Base-by-base conservation (phyloP, 495 filamentous ascomycete species). In the Penicillium pancosmium region DNA sequence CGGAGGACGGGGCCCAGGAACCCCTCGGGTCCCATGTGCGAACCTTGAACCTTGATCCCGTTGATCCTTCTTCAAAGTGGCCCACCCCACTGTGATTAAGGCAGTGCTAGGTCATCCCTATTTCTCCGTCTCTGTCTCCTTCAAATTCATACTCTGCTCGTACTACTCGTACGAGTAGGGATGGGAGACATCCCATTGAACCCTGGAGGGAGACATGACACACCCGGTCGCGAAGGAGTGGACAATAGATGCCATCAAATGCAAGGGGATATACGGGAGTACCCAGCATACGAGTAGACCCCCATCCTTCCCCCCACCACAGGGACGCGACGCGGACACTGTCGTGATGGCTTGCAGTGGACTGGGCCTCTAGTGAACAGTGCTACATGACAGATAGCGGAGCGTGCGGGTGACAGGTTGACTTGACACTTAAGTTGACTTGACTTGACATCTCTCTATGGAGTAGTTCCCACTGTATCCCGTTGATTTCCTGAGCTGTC, bases 351-450 rank as follows among this genome's bases (percentile, higher is more conserved):
- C 40, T 16, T 55, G 52, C 52, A 47, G 38, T 33, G 21, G 40
- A 36, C 25, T 19, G 31, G 10, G 41, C 49, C 41, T 55, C 27
- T 36, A 55, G 41, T 55, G 33, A 16, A 50, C 54, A 50, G 54
- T 50, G 35, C 50, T 43, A 62, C 55, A 58, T 62, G 59, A 62
- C 59, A 57, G 54, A 41, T 60, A 55, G 58, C 38, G 35, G 59
- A 57, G 41, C 59, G 59, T 61, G 59, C 40, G 41, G 23, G 19
- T 35, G 11, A 53, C 52, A 23, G 47, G 21, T 34, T 44, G 23
- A 23, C 23, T 21, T 21, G 19, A 21, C 19, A 21, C 19, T 21
- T 21, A 23, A 4, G 23, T 23, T 23, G 23, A 23, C 23, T 23
- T 23, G 23, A 23, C 23, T 23, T 23, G 52, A 35, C 43, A 41